Percentiles rank a stretch among this genome's conserved stretches.
Conservation (phyloP, 176 grass and related monocot genomes). For the Oryza brachyantha region DNA sequence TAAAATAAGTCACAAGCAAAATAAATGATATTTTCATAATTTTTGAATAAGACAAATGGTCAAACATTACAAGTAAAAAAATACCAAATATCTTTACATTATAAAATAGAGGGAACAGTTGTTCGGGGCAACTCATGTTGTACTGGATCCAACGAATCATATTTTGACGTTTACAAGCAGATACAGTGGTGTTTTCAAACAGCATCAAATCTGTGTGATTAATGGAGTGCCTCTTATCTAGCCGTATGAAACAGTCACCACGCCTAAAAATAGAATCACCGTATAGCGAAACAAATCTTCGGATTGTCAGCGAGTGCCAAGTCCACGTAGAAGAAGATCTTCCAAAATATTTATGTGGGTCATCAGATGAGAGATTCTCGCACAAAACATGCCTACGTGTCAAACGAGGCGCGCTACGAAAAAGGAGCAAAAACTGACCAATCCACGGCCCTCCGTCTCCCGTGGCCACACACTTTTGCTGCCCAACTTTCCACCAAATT, state of each 20-base stretch:
- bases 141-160: too few relatives aligned
- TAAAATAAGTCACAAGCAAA: too few relatives aligned
- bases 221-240: too few relatives aligned
- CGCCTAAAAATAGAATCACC: not conserved
- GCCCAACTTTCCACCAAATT: slow-evolving; percentile 2
- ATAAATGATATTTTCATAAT: too few relatives aligned
- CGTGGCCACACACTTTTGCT: not conserved
- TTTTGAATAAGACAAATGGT: too few relatives aligned
- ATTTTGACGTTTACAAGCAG: not conserved
- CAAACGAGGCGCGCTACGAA: not conserved
- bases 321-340: not conserved
- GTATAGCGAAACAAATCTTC: not conserved
- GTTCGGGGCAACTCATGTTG: too few relatives aligned
- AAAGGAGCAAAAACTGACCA: slow-evolving; percentile 12
- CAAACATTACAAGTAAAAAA: too few relatives aligned
- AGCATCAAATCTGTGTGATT: not conserved
- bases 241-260: not conserved
- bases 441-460: not conserved
- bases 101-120: too few relatives aligned
- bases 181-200: not conserved
- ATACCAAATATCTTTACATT: too few relatives aligned
- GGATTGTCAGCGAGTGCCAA: not conserved
- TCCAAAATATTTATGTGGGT: not conserved
- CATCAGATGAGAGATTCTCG: not conserved
- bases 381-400: not conserved